phyloP scores from a whole-genome alignment of 805 yeast species.

The Kluyveromyces wickerhamii region DNA sequence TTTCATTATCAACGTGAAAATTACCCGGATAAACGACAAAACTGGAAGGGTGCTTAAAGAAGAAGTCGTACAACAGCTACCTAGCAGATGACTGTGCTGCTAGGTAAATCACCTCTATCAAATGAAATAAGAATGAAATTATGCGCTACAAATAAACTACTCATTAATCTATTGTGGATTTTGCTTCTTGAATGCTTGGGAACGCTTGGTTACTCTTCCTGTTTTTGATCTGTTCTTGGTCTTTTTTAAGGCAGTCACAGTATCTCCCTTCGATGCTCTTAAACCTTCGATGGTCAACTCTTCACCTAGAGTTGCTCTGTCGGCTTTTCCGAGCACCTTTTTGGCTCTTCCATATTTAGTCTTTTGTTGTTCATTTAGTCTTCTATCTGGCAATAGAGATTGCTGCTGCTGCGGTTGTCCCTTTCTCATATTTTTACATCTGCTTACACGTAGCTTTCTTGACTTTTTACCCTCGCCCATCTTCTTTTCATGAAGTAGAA shows the following conservation, averaged over 20 bases:
- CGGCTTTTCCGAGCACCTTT: constrained; percentile 69
- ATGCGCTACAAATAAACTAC: no score
- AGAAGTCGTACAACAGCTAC: no score
- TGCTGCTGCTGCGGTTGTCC: constrained; percentile 12
- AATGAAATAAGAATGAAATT: no score
- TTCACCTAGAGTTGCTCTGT: constrained; percentile 59
- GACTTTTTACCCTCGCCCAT: constrained; percentile 29
- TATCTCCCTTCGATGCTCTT: constrained; percentile 65
- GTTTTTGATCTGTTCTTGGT: constrained; percentile 38
- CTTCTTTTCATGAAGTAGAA: constrained; percentile 66
- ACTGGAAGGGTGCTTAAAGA: no score
- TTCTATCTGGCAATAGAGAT: constrained; percentile 20
- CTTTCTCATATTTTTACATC: constrained; percentile 46
- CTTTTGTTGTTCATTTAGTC: constrained; percentile 57
- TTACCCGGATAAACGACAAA: no score
- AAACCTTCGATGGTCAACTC: constrained; percentile 57
- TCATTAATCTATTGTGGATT: constrained; percentile 4
- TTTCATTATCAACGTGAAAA: no score
- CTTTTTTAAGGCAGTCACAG: constrained; percentile 55
- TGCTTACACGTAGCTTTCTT: constrained; percentile 67
- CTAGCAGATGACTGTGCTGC: no score
- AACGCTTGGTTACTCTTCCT: constrained; percentile 40
- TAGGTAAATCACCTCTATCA: no score
- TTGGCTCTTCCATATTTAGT: constrained; percentile 77
- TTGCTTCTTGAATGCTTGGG: constrained; percentile 33